A percentile compares a stretch with the other conserved stretches of the same genome.
Evolutionary conservation across 2,329 filamentous ascomycete species (phyloP).

Genomic region (Ophiostoma ips): DNA sequence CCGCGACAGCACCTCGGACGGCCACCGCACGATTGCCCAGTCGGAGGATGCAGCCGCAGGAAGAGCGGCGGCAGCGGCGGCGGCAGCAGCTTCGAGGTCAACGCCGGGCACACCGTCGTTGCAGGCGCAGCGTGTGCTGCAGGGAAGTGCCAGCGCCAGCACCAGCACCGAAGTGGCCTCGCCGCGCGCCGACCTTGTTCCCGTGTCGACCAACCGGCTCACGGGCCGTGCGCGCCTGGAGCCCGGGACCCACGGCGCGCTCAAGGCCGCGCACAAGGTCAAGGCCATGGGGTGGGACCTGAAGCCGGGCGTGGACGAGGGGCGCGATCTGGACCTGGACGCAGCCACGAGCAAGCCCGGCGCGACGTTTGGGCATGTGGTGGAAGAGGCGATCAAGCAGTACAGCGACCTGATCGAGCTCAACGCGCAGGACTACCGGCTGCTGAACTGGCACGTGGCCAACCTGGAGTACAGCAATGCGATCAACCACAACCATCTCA

Average conservation of each 20-base stretch:
- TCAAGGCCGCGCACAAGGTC: conserved; percentile 64
- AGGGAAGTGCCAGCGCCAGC: neutral
- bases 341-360: conserved; percentile 45
- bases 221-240: conserved; percentile 59
- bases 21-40: conserved; percentile 56
- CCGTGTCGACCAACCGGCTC: conserved; percentile 51
- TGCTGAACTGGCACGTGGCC: conserved; percentile 96
- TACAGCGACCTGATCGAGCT: conserved; percentile 75
- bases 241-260: conserved; percentile 41
- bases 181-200: conserved; percentile 35
- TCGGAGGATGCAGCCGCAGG: conserved; percentile 56
- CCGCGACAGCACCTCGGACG: conserved; percentile 59
- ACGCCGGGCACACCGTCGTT: neutral
- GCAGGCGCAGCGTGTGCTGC: neutral
- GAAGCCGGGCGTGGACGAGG: conserved; percentile 45
- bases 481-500: conserved; percentile 72
- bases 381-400: conserved; percentile 82
- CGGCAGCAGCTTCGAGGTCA: neutral
- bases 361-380: conserved; percentile 76
- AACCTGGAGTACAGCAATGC: conserved; percentile 98
- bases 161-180: conserved; percentile 22
- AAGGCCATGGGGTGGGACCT: conserved; percentile 72
- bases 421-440: conserved; percentile 70
- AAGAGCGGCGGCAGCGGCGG: neutral
- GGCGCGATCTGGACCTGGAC: conserved; percentile 59